These are phyloP conservation scores for Stylosanthes scabra DNA, from an alignment of 331 rosid species.

Conservation along the genomic window DNA sequence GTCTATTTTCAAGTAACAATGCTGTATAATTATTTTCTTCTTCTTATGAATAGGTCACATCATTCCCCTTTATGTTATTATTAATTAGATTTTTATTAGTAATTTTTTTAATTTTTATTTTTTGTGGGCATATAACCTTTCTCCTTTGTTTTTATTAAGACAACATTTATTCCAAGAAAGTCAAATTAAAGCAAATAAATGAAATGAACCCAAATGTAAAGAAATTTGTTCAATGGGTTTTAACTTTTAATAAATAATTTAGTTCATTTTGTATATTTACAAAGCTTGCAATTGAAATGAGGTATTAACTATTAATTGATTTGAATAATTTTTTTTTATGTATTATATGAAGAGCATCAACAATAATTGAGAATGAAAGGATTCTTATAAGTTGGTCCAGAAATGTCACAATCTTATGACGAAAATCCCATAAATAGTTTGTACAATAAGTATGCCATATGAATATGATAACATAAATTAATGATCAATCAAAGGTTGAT, in stretches of 20 bases:
- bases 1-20: slow-evolving; percentile 33
- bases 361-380: slow-evolving; percentile 17
- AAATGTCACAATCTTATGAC: slow-evolving; percentile 52
- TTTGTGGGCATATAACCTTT: slow-evolving; percentile 9
- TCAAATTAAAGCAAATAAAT: slow-evolving; percentile 12
- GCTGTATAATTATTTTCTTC: slow-evolving; percentile 23
- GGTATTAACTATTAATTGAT: neutral
- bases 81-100: neutral
- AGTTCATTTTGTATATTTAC: neutral
- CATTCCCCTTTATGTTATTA: slow-evolving; percentile 7
- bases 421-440: slow-evolving; percentile 42
- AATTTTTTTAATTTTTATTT: neutral
- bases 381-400: slow-evolving; percentile 37
- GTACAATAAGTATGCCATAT: slow-evolving; percentile 15
- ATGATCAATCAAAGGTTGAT: slow-evolving; percentile 38
- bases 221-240: neutral
- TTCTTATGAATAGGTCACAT: slow-evolving; percentile 26
- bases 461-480: slow-evolving; percentile 23
- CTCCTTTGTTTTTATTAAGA: slow-evolving; percentile 31
- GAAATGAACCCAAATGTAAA: slow-evolving; percentile 35
- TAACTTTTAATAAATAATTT: neutral
- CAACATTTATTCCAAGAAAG: slow-evolving; percentile 27
- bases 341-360: slow-evolving; percentile 2
- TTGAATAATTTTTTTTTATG: neutral
- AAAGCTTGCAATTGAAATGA: neutral